These are phyloP conservation scores for Aspergillus amoenus DNA, from an alignment of 2,329 filamentous ascomycete species.

Conservation along the genomic window DNA sequence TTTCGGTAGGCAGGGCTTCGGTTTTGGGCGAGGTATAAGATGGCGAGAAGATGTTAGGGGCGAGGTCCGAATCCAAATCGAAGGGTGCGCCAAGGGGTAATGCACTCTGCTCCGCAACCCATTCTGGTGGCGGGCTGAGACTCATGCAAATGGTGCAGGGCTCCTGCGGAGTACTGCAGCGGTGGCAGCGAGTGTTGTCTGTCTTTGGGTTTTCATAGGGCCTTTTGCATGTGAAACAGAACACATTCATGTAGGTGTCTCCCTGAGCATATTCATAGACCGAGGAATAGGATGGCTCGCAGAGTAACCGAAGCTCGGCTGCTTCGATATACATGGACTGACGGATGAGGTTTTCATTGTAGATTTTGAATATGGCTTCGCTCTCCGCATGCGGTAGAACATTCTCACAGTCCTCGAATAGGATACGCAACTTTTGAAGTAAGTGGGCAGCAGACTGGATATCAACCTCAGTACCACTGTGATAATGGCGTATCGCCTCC, in stretches of 20 bases:
- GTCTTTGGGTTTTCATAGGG: constrained; percentile 52
- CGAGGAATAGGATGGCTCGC: constrained; percentile 55
- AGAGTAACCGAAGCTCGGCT: constrained; percentile 55
- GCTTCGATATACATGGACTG: constrained; percentile 49
- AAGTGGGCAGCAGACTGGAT: constrained; percentile 43
- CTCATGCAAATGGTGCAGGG: constrained; percentile 45
- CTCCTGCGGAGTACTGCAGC: constrained; percentile 44
- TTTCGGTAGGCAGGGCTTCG: constrained; percentile 28
- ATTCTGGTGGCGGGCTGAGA: constrained; percentile 41
- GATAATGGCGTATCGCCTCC: constrained; percentile 42
- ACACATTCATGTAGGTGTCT: constrained; percentile 55
- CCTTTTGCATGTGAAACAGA: constrained; percentile 58
- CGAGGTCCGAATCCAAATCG: constrained; percentile 19
- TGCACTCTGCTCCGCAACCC: constrained; percentile 30
- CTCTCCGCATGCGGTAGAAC: constrained; percentile 48
- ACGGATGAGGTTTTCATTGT: constrained; percentile 55
- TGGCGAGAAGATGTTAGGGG: constrained; percentile 46
- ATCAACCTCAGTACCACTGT: constrained; percentile 38
- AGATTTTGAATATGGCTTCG: constrained; percentile 56
- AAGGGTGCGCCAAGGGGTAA: constrained; percentile 13
- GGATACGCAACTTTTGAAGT: constrained; percentile 40
- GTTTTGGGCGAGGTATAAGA: constrained; percentile 43
- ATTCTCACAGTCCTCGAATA: constrained; percentile 38
- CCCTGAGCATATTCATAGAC: constrained; percentile 58
- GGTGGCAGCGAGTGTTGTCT: constrained; percentile 53